Evolutionary conservation across 805 yeast genomes (phyloP).

Genomic region (Pichia cephalocereana): DNA sequence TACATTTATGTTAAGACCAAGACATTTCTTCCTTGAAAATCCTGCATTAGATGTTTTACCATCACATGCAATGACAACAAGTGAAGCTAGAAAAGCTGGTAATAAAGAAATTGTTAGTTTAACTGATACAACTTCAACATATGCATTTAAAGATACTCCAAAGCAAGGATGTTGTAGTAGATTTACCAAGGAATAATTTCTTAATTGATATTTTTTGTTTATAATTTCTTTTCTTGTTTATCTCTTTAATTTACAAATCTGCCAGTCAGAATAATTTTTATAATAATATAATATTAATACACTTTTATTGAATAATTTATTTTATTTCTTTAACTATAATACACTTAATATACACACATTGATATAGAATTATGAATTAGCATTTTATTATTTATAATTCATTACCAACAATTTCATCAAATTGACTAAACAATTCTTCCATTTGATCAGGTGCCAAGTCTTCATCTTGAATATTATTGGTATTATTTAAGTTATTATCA

Average conservation of each 20-base stretch:
- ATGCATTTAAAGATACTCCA: constrained; percentile 36
- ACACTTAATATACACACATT: neutral
- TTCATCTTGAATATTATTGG: constrained; percentile 7
- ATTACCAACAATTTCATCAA: constrained; percentile 23
- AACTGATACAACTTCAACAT: constrained; percentile 41
- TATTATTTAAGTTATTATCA: neutral
- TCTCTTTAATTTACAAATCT: neutral
- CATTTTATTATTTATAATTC: constrained; percentile 1
- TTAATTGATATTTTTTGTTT: neutral
- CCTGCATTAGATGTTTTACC: constrained; percentile 73
- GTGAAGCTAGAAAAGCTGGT: constrained; percentile 32
- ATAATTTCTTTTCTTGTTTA: neutral
- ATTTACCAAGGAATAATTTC: constrained; percentile 14
- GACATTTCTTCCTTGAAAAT: constrained; percentile 69
- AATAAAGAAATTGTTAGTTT: constrained; percentile 32
- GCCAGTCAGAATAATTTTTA: neutral
- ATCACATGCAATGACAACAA: constrained; percentile 42
- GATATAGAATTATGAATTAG: neutral
- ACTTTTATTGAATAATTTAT: too few relatives aligned
- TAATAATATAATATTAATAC: neutral
- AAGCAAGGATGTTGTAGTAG: constrained; percentile 24
- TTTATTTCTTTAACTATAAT: too few relatives aligned
- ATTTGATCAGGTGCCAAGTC: constrained; percentile 24
- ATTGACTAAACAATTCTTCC: constrained; percentile 25
- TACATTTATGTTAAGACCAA: constrained; percentile 63